phyloP scores from a whole-genome alignment of 1,284 basidiomycete species.

The Coniferiporia sulphurascens region DNA sequence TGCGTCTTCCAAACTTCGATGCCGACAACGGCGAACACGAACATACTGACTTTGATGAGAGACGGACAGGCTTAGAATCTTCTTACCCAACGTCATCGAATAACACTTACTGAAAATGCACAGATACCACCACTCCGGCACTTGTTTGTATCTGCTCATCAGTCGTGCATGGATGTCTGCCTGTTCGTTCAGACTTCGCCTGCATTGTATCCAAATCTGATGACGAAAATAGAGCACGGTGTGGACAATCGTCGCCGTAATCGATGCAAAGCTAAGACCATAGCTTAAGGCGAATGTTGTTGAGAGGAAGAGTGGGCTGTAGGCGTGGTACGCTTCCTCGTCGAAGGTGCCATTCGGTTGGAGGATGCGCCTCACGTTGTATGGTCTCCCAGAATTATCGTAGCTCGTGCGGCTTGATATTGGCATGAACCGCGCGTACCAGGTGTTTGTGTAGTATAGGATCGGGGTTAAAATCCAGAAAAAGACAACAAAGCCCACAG shows the following conservation, averaged over 20 bases:
- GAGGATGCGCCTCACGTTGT: conserved; percentile 31
- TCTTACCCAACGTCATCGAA: conserved; percentile 16
- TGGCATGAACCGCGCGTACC: conserved; percentile 19
- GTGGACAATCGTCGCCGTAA: conserved; percentile 29
- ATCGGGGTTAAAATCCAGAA: conserved; percentile 35
- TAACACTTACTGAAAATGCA: background rate
- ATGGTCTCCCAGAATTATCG: conserved; percentile 27
- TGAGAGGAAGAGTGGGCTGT: conserved; percentile 21
- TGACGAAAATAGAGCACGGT: conserved; percentile 33
- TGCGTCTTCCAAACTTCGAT: conserved; percentile 32
- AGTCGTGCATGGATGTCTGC: conserved; percentile 27
- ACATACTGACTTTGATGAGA: conserved; percentile 15
- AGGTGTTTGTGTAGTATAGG: conserved; percentile 22
- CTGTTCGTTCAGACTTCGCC: conserved; percentile 21
- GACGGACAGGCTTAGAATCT: background rate
- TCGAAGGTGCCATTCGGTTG: conserved; percentile 20
- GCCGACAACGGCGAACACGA: conserved; percentile 31
- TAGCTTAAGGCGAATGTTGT: conserved; percentile 25
- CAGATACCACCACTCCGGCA: conserved; percentile 23
- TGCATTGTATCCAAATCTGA: conserved; percentile 30
- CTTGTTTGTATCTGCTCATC: conserved; percentile 22
- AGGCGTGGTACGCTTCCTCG: conserved; percentile 18
- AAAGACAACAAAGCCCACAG: conserved; percentile 38
- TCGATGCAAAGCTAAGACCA: conserved; percentile 20
- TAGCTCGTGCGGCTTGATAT: conserved; percentile 12